Evolutionary conservation across 805 yeast species (phyloP).

Genomic region (Suhomyces sp.): DNA sequence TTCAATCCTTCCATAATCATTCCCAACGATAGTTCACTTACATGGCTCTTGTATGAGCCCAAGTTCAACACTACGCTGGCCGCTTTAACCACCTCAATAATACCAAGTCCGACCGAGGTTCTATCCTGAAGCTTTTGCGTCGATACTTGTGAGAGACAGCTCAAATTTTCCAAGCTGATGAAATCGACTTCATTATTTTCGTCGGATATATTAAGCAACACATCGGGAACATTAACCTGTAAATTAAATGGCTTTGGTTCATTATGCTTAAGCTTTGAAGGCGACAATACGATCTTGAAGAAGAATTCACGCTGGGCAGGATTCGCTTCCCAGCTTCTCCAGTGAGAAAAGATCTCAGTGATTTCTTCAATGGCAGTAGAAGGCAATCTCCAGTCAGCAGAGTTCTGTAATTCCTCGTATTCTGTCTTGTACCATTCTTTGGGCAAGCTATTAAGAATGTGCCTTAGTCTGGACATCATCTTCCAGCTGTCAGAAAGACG

Average conservation of each 20-base stretch:
- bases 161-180: conserved; percentile 11
- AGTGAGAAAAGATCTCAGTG: conserved; percentile 56
- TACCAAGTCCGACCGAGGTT: conserved; percentile 7
- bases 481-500: conserved; percentile 88
- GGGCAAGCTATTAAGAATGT: conserved; percentile 62
- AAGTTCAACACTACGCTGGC: conserved; percentile 12
- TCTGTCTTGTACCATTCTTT: conserved; percentile 42
- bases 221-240: conserved; percentile 5
- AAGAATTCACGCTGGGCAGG: conserved; percentile 56
- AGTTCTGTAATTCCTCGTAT: conserved; percentile 24
- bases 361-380: conserved; percentile 53
- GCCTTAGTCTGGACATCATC: conserved; percentile 72
- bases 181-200: conserved; percentile 12
- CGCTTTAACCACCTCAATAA: conserved; percentile 5
- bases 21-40: conserved; percentile 14
- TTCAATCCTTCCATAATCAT: conserved; percentile 5
- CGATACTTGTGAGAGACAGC: not conserved
- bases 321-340: conserved; percentile 92
- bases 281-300: conserved; percentile 30
- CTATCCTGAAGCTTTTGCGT: conserved; percentile 5
- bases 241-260: not conserved
- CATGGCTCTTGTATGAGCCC: conserved; percentile 17
- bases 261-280: not conserved
- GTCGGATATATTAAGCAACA: conserved; percentile 2
- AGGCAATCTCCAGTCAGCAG: conserved; percentile 44